phyloP scores from a whole-genome alignment of 768 basidiomycete genomes.

The Chiua virens region DNA sequence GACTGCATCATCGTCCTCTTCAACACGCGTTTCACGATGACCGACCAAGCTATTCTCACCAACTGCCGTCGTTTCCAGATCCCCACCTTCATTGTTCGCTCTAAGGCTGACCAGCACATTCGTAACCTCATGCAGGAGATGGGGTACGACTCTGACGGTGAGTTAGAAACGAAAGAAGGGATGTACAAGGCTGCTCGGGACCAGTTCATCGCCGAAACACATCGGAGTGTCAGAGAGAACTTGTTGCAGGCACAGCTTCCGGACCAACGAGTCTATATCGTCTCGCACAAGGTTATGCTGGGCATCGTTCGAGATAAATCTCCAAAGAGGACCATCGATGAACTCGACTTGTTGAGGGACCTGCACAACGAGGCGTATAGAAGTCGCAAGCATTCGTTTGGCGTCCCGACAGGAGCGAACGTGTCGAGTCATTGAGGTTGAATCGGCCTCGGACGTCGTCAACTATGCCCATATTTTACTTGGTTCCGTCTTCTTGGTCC shows the following conservation, averaged over 20 bases:
- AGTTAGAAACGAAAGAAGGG: slow-evolving; percentile 11
- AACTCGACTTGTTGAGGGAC: slow-evolving; percentile 28
- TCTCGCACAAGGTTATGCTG: slow-evolving; percentile 24
- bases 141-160: slow-evolving; percentile 29
- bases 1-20: slow-evolving; percentile 37
- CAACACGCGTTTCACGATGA: slow-evolving; percentile 36
- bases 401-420: slow-evolving; percentile 1
- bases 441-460: not conserved
- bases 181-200: slow-evolving; percentile 26
- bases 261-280: slow-evolving; percentile 30
- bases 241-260: slow-evolving; percentile 25
- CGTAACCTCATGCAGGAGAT: slow-evolving; percentile 25
- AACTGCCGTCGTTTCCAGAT: slow-evolving; percentile 35
- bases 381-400: slow-evolving; percentile 5
- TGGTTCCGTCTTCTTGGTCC: not conserved
- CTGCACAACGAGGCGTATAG: slow-evolving; percentile 17
- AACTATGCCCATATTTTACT: not conserved
- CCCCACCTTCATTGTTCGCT: slow-evolving; percentile 36
- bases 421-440: slow-evolving; percentile 9
- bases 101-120: slow-evolving; percentile 37
- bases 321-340: slow-evolving; percentile 25
- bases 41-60: slow-evolving; percentile 35
- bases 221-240: slow-evolving; percentile 23
- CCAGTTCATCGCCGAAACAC: slow-evolving; percentile 29
- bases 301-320: slow-evolving; percentile 24